Evolutionary conservation across 2,329 filamentous ascomycete genomes (phyloP).

Genomic region (Ophiostoma australiae): DNA sequence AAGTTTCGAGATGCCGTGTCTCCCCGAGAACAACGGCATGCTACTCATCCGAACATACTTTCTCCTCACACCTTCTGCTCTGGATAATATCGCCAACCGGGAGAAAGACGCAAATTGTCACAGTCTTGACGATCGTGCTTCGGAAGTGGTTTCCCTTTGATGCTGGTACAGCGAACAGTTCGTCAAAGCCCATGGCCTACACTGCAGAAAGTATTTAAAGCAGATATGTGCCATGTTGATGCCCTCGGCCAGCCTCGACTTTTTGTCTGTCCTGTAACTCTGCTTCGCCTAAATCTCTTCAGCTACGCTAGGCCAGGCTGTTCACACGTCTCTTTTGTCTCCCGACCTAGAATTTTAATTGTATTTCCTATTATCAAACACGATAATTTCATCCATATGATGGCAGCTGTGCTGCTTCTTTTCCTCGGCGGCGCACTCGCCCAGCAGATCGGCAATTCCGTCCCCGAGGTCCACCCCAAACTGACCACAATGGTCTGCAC

Average conservation of each 20-base stretch:
- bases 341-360: no score
- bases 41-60: not conserved
- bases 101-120: not conserved
- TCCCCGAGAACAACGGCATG: not conserved
- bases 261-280: not conserved
- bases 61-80: not conserved
- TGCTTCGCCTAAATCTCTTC: not conserved
- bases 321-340: no score
- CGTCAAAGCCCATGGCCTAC: no score
- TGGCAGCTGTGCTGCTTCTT: no score
- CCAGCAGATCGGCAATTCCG: no score
- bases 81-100: not conserved
- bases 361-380: no score
- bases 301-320: no score
- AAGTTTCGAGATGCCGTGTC: not conserved
- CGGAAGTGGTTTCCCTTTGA: not conserved
- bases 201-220: not conserved
- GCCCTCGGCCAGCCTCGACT: not conserved
- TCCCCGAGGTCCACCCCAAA: no score
- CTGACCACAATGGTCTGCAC: no score
- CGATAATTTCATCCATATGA: no score
- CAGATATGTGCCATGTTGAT: not conserved
- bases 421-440: no score
- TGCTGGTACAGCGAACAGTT: not conserved
- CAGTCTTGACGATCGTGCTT: not conserved